Evolutionary conservation across 2,329 filamentous ascomycete genomes (phyloP), one percentile per base, ranked within the genome.

Genomic region (Alternaria arbusti): DNA sequence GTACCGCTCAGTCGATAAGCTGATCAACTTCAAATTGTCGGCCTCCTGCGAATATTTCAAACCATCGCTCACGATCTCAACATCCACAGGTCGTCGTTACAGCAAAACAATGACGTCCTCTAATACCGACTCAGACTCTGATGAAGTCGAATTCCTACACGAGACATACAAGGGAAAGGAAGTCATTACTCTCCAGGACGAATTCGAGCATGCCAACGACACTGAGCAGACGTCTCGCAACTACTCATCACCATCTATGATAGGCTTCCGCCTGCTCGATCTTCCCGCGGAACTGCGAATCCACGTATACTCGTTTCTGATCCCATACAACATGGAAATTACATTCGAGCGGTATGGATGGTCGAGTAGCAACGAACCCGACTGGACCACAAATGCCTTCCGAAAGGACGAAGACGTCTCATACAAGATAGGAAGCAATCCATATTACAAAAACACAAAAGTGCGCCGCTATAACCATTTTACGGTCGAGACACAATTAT

Each of bases 201-300:
- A 40, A 40, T 40, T n/a, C 15, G 36, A 40, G 4, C 15, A 40
- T 17, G 15, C n/a, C 36, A 40, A 40, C 36, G 36, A 40, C 36
- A 40, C 8, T 40, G 36, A 6, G 9, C 36, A 40, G 36, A 40
- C n/a, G 8, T 5, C 36, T 40, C 36, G 36, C 36, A 40, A 40
- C n/a, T 40, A 40, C 36, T 40, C 26, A 40, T 12, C 23, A 51
- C 26, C 45, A 20, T 47, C 44, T 7, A 20, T 47, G 28, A 57
- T 28, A n/a, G 23, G 36, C 32, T 71, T 67, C 44, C 55, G 61
- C 15, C 65, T 73, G 13, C 56, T 68, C 22, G 63, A 67, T 26
- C 61, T 71, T 12, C 65, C 69, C 6, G 56, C 64, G 9, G 69
- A 73, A 32, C 51, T 73, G 5, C 70, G 69, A n/a, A 45, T 65